Evolutionary conservation across 257 asterid genomes (phyloP), one percentile per base, ranked within the genome.

Genomic region (Solanum chilense): DNA sequence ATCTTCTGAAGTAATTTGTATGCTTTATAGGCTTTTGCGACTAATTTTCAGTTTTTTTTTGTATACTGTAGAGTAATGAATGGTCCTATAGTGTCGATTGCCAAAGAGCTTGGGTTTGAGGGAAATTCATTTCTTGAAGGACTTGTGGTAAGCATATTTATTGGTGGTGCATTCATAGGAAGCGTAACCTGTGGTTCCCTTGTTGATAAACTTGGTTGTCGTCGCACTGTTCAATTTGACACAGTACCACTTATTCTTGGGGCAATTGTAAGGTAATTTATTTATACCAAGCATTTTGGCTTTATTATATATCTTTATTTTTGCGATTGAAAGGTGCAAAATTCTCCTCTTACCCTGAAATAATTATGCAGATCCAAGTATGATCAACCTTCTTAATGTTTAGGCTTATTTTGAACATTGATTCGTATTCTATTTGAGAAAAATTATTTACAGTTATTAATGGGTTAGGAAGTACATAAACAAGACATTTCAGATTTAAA

Each of bases 121-220:
- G 98, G 98, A 78, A 90, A 93, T 88, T 92, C 96, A 69, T 90
- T 95, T 88, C 95, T 96, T 35, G 95, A 95, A 91, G 99, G 98
- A 82, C 98, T 96, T 83, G 98, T 96, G 33, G 98, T 96, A 78
- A 96, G 98, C 91, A 96, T 95, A 76, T 96, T 96, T 90, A 92
- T 96, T 56, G 95, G 93, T 84, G 99, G 99, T 85, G 99, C 98
- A 47, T 94, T 96, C 88, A 81, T 95, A 49, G 99, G 99, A 86
- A 96, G 99, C 90, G 41, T 96, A 86, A 86, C 92, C 82, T 93
- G 93, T 88, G 98, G 97, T 88, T 91, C 93, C 87, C 88, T 96
- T 64, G 93, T 94, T 88, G 97, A 96, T 92, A 92, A 91, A 89
- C 93, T 96, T 88, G 98, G 99, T 71, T 96, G 92, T 88, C 93